Percentiles rank a stretch among this genome's conserved stretches.
Evolutionary conservation across 495 filamentous ascomycete genomes (phyloP).

Genomic region (Aspergillus wentii): DNA sequence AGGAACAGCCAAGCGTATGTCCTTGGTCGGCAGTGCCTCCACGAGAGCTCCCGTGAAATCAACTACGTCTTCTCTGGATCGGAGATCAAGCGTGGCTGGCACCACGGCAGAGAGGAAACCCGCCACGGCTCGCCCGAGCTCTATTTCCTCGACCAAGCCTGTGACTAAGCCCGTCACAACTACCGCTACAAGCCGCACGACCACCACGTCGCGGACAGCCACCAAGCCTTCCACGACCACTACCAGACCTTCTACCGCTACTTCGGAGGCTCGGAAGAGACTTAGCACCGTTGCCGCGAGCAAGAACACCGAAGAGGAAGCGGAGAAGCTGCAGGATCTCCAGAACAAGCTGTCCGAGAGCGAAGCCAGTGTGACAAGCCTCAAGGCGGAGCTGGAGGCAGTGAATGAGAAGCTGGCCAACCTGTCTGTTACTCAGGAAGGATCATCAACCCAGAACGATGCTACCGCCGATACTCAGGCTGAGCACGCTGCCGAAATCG

Average conservation of each 20-base stretch:
- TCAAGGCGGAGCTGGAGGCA: constrained; percentile 35
- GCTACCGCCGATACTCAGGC: constrained; percentile 24
- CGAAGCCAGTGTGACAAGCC: constrained; percentile 32
- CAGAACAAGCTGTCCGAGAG: constrained; percentile 40
- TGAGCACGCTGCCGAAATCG: constrained; percentile 35
- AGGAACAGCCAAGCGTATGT: constrained; percentile 44
- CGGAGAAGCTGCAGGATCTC: constrained; percentile 36
- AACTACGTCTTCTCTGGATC: constrained; percentile 30
- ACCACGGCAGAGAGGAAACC: constrained; percentile 28
- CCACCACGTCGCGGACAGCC: constrained; percentile 20
- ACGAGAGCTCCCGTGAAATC: constrained; percentile 34
- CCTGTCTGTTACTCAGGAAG: constrained; percentile 25
- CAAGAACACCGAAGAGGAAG: constrained; percentile 22
- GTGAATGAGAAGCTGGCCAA: constrained; percentile 36
- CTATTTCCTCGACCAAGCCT: constrained; percentile 23
- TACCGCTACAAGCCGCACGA: constrained; percentile 20
- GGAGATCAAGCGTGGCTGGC: constrained; percentile 37
- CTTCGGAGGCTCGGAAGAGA: constrained; percentile 28
- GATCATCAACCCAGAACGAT: constrained; percentile 14
- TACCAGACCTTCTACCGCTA: constrained; percentile 11
- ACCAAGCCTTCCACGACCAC: constrained; percentile 21
- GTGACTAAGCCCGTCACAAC: constrained; percentile 17
- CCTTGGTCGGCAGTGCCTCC: constrained; percentile 32
- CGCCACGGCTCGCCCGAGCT: constrained; percentile 20
- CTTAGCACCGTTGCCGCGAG: constrained; percentile 25